Conservation (phyloP, 768 basidiomycete genomes). For the Trametes maxima region DNA sequence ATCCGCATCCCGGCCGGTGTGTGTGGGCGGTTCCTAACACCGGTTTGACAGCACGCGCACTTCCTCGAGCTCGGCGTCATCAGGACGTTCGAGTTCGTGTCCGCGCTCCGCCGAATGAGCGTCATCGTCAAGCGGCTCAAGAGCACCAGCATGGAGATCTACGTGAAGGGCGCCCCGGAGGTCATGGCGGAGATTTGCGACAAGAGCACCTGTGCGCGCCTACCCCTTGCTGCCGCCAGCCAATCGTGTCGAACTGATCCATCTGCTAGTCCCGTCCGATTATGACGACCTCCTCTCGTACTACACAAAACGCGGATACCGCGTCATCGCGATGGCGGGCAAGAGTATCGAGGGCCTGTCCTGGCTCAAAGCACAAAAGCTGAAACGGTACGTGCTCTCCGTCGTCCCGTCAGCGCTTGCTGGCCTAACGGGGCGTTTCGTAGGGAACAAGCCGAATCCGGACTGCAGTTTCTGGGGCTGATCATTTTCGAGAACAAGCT, state of each 20-base stretch:
- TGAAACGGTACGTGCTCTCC: conserved; percentile 72
- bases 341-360: conserved; percentile 92
- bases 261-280: conserved; percentile 80
- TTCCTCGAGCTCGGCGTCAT: conserved; percentile 98
- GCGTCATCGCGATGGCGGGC: conserved; percentile 97
- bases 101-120: conserved; percentile 91
- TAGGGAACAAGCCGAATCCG: conserved; percentile 93
- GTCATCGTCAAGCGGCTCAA: conserved; percentile 95
- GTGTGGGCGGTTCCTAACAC: conserved; percentile 5
- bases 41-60: conserved; percentile 76
- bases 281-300: conserved; percentile 96
- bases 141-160: conserved; percentile 94
- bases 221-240: background rate
- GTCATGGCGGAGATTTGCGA: conserved; percentile 97
- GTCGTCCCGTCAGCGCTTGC: background rate
- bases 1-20: background rate
- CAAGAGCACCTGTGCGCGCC: conserved; percentile 77
- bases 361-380: conserved; percentile 95
- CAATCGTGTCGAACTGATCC: conserved; percentile 19
- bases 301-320: conserved; percentile 95
- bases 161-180: conserved; percentile 99
- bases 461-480: conserved; percentile 87
- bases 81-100: conserved; percentile 95
- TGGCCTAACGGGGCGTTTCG: background rate
- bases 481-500: conserved; percentile 99